These are phyloP conservation scores for Daldinia sp. DNA, from an alignment of 2,329 filamentous ascomycete species.

Conservation along the genomic window DNA sequence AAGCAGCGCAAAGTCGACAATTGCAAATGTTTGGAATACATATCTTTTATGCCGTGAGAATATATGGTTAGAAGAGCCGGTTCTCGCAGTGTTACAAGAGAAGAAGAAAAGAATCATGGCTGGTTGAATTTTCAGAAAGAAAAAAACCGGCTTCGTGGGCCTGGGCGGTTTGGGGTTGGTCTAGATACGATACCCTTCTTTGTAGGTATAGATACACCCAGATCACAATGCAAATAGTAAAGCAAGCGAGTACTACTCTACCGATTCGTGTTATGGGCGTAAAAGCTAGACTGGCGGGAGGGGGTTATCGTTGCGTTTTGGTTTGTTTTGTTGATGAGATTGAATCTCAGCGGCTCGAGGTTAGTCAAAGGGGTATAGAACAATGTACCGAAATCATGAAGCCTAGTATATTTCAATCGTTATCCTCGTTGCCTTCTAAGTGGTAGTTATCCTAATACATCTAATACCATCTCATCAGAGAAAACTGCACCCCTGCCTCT, in stretches of 20 bases:
- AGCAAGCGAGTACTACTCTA: constrained; percentile 31
- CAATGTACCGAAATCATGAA: too few relatives aligned
- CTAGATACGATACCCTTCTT: constrained; percentile 44
- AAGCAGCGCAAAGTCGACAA: neutral
- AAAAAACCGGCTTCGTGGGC: constrained; percentile 21
- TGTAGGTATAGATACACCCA: constrained; percentile 42
- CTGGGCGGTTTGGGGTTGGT: constrained; percentile 29
- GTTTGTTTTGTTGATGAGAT: neutral
- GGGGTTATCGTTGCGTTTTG: neutral
- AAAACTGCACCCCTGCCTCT: too few relatives aligned
- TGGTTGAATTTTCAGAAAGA: constrained; percentile 13
- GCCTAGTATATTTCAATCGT: too few relatives aligned
- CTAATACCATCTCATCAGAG: too few relatives aligned
- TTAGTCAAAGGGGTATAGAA: too few relatives aligned
- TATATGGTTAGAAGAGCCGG: constrained; percentile 15
- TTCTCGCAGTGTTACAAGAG: constrained; percentile 6
- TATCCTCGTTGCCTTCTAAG: too few relatives aligned
- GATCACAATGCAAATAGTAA: constrained; percentile 35
- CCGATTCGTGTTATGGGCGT: constrained; percentile 4
- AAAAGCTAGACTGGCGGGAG: neutral
- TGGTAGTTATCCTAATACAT: too few relatives aligned
- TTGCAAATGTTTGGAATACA: constrained; percentile 8
- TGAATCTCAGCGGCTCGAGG: too few relatives aligned
- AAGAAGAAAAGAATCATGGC: constrained; percentile 10
- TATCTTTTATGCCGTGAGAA: constrained; percentile 17